Evolutionary conservation across 306 rosid species (phyloP), one percentile per base, ranked within the genome.

Genomic region (Crataegus laevigata): DNA sequence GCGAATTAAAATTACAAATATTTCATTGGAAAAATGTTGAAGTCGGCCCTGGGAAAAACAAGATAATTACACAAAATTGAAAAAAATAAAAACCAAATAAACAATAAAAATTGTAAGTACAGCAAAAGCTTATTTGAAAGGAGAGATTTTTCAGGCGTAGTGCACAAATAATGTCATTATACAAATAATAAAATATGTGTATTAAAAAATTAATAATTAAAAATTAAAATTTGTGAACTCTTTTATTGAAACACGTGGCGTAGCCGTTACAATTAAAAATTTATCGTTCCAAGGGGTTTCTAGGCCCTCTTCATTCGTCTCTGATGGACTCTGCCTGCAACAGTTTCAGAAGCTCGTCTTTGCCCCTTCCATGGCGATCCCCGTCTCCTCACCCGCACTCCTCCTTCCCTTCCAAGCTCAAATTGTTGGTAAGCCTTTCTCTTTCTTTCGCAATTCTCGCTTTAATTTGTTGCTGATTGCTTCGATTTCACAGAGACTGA

Each of bases 291-390:
- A 36, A 30, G 51, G 50, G 54, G 50, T 18, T 66, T 66, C 45
- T 54, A 26, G 19, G 72, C 69, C 26, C 38, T 45, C 28, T 59
- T 43, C 59, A 17, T 52, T 69, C 40, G 42, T 67, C 55, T 71
- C 63, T 34, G n/a, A 94, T 96, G 99, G 89, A 85, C 78, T 85
- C 84, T 75, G 77, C 82, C 66, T 80, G 88, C 76, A 71, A 87
- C 80, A 85, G 85, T 86, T 86, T 84, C 88, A 80, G 85, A 79
- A 73, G 83, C 81, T 86, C 96, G 61, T 77, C 93, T 72, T 78
- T 78, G 68, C 75, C 85, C 25, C 87, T 86, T 72, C 88, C 85
- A 77, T 85, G 85, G 66, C 59, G 74, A 43, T 85, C 85, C 43
- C 82, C 89, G 30, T 88, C 71, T 81, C 86, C 75, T 3, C 79